Evolutionary conservation across 192 early-diverging fungal genomes (phyloP).

Genomic region (Phlyctochytrium arcticum): DNA sequence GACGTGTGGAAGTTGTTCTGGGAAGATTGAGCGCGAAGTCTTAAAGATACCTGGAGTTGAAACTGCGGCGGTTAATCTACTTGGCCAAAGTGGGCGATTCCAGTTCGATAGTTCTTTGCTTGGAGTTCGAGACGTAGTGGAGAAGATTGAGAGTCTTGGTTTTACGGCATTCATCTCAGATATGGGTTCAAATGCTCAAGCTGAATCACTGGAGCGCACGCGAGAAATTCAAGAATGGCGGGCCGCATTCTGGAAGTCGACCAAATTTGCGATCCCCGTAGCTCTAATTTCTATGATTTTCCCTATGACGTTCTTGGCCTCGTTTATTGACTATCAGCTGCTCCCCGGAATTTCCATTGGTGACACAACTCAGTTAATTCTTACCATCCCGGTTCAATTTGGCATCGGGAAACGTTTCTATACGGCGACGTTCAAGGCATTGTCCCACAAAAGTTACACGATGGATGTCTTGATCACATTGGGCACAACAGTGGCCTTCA

Average conservation of each 20-base stretch:
- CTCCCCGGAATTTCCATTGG: constrained; percentile 64
- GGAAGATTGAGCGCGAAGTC: constrained; percentile 70
- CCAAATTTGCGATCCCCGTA: constrained; percentile 78
- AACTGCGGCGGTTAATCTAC: constrained; percentile 67
- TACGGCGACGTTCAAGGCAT: constrained; percentile 67
- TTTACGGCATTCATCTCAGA: constrained; percentile 72
- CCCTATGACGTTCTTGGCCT: constrained; percentile 39
- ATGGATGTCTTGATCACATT: constrained; percentile 94
- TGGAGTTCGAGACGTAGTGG: constrained; percentile 77
- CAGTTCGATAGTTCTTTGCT: constrained; percentile 61
- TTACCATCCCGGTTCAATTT: constrained; percentile 95
- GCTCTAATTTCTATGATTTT: constrained; percentile 74
- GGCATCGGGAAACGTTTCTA: constrained; percentile 80
- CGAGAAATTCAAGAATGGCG: constrained; percentile 84
- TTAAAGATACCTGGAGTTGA: constrained; percentile 53
- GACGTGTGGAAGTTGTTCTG: constrained; percentile 79
- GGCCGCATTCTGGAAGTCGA: constrained; percentile 55
- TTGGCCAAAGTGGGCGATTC: constrained; percentile 69
- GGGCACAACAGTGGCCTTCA: constrained; percentile 81
- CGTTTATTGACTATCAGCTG: constrained; percentile 28
- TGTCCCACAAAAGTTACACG: constrained; percentile 79
- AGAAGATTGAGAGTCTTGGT: constrained; percentile 74
- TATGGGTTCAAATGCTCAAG: constrained; percentile 64
- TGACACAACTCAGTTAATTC: constrained; percentile 59
- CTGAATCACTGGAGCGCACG: constrained; percentile 83